Evolutionary conservation across 2,329 filamentous ascomycete genomes (phyloP).

Genomic region (Sordariomycetes sp.): DNA sequence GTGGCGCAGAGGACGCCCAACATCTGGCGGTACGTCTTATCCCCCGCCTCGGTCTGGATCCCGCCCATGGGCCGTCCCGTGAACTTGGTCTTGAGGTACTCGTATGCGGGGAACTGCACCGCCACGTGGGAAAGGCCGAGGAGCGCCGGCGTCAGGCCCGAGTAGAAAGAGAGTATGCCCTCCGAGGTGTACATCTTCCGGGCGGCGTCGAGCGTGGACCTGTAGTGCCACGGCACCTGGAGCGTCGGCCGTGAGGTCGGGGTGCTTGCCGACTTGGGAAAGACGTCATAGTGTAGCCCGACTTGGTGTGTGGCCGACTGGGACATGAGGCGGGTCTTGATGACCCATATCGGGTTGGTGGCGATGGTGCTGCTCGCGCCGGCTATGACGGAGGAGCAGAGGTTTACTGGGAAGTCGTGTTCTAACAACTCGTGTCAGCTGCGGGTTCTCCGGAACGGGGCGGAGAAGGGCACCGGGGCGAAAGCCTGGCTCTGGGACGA

Average conservation of each 20-base stretch:
- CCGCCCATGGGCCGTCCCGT: constrained; percentile 83
- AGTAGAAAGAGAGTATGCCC: constrained; percentile 85
- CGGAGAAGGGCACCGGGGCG: background rate
- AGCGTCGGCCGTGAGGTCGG: constrained; percentile 40
- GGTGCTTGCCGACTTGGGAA: constrained; percentile 36
- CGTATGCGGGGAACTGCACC: constrained; percentile 93
- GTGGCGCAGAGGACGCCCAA: constrained; percentile 76
- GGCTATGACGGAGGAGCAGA: constrained; percentile 81
- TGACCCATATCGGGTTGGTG: constrained; percentile 98
- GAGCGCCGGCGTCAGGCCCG: constrained; percentile 81
- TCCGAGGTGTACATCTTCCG: constrained; percentile 92
- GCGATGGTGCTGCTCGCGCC: constrained; percentile 86
- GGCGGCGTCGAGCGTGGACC: constrained; percentile 77
- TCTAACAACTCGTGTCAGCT: constrained; percentile 2
- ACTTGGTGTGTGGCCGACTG: constrained; percentile 47
- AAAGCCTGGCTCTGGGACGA: background rate
- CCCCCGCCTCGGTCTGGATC: constrained; percentile 38
- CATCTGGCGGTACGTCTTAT: constrained; percentile 49
- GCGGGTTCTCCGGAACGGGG: background rate
- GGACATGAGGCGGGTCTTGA: constrained; percentile 97
- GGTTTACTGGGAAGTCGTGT: constrained; percentile 45
- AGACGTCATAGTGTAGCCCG: constrained; percentile 29
- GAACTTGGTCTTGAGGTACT: constrained; percentile 81
- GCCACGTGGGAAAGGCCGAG: constrained; percentile 90
- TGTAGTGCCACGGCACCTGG: constrained; percentile 79